Percentiles rank a stretch among this genome's conserved stretches.
phyloP scores from a whole-genome alignment of 176 grass and related monocot species.

The Stipa capillata region DNA sequence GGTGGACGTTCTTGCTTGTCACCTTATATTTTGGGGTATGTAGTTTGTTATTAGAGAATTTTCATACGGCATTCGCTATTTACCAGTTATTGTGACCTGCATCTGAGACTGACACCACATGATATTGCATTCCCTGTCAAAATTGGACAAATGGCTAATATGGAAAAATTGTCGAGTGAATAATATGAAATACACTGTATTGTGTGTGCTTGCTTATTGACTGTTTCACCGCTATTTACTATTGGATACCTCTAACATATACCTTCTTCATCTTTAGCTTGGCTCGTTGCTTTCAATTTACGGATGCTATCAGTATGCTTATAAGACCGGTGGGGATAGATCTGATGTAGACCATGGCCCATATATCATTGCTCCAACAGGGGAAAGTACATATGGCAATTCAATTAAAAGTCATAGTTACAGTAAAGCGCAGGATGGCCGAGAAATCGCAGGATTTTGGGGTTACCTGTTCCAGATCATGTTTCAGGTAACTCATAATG shows the following conservation, averaged over 20 bases:
- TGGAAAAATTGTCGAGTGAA: neutral
- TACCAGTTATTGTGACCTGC: neutral
- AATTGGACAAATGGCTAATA: neutral
- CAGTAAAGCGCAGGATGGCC: conserved; percentile 14
- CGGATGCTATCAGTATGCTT: conserved; percentile 47
- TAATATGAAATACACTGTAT: neutral
- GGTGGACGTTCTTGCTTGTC: conserved; percentile 84
- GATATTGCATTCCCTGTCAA: neutral
- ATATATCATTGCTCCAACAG: conserved; percentile 36
- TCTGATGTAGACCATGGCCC: conserved; percentile 26
- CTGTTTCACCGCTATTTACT: neutral
- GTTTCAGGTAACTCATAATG: conserved; percentile 49
- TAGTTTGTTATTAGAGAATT: conserved; percentile 2
- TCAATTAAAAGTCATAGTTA: conserved; percentile 23
- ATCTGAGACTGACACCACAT: neutral
- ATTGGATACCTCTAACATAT: neutral
- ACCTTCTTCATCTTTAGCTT: conserved; percentile 37
- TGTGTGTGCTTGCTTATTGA: neutral
- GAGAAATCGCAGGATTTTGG: conserved; percentile 72
- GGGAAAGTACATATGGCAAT: conserved; percentile 27
- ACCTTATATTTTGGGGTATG: conserved; percentile 88
- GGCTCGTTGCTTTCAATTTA: conserved; percentile 62
- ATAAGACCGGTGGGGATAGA: conserved; percentile 6
- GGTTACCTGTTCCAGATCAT: conserved; percentile 78
- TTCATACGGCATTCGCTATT: neutral